Percentiles rank a stretch among this genome's conserved stretches.
Evolutionary conservation across 2,329 filamentous ascomycete species (phyloP).

Genomic region (Fonsecaea erecta): DNA sequence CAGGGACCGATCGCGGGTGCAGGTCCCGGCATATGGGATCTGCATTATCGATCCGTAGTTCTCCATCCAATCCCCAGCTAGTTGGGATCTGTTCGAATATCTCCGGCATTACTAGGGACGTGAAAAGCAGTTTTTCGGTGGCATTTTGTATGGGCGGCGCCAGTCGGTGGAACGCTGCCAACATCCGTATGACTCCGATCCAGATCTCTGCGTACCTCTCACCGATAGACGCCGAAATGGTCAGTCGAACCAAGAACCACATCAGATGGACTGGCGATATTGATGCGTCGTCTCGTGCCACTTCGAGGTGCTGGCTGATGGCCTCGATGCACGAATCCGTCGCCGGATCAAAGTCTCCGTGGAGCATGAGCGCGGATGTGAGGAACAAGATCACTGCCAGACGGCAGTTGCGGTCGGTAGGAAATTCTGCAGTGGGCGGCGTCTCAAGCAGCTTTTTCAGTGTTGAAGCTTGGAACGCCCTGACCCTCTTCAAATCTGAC

Average conservation of each 20-base stretch:
- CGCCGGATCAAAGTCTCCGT: conserved; percentile 13
- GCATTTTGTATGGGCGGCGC: not conserved
- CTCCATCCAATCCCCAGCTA: not conserved
- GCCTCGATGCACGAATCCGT: conserved; percentile 13
- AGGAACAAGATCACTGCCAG: conserved; percentile 14
- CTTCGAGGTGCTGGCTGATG: conserved; percentile 7
- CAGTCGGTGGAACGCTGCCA: conserved; percentile 11
- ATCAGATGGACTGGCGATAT: conserved; percentile 11
- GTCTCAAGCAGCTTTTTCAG: conserved; percentile 3
- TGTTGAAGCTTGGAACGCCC: conserved; percentile 3
- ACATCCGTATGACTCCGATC: conserved; percentile 7
- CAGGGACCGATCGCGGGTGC: conserved; percentile 12
- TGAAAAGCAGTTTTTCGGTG: conserved; percentile 5
- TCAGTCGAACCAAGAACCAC: conserved; percentile 11
- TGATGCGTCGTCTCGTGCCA: conserved; percentile 4
- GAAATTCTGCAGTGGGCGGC: not conserved
- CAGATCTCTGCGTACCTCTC: conserved; percentile 12
- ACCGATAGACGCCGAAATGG: not conserved
- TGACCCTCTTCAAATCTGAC: conserved; percentile 5
- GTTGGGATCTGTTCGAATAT: not conserved
- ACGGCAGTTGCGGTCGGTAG: conserved; percentile 10
- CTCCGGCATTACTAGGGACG: conserved; percentile 15
- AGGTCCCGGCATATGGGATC: not conserved
- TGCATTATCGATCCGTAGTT: conserved; percentile 8
- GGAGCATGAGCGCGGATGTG: conserved; percentile 8